Evolutionary conservation across 1,139 yeast species (phyloP).

Genomic region (Hyphopichia buzzinii): DNA sequence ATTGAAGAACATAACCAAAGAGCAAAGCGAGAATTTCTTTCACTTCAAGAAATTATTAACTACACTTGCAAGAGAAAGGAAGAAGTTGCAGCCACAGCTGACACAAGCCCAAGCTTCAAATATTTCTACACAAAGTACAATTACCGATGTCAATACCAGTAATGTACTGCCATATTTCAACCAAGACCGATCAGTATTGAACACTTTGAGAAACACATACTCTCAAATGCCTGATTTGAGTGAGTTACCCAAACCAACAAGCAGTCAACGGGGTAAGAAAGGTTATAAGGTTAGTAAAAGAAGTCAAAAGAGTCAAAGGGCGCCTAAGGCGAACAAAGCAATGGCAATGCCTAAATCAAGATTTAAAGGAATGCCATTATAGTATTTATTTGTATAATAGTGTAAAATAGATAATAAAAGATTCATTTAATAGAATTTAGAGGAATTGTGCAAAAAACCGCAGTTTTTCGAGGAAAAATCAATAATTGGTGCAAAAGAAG

Average conservation of each 20-base stretch:
- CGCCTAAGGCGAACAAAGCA: background rate
- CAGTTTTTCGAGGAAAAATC: too few species aligned
- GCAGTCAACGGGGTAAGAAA: background rate
- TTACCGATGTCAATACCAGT: background rate
- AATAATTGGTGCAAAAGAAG: too few species aligned
- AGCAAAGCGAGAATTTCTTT: conserved; percentile 43
- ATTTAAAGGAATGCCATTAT: conserved; percentile 8
- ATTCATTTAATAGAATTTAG: too few species aligned
- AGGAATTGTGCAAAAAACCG: too few species aligned
- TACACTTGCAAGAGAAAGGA: conserved; percentile 34
- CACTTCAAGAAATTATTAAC: conserved; percentile 45
- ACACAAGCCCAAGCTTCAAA: background rate
- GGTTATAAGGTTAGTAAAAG: background rate
- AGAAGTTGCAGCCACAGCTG: conserved; percentile 9
- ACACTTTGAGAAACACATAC: conserved; percentile 1
- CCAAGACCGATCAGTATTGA: background rate
- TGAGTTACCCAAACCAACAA: background rate
- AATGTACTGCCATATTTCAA: conserved; percentile 11
- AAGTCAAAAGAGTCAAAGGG: background rate
- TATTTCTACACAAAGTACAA: too few species aligned
- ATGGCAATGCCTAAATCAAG: background rate
- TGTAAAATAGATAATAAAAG: background rate
- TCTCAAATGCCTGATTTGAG: conserved; percentile 2
- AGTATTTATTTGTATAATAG: conserved; percentile 3
- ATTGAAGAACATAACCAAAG: conserved; percentile 37